Conservation (phyloP, 1,284 basidiomycete genomes). For the Ganoderma leucocontextum region DNA sequence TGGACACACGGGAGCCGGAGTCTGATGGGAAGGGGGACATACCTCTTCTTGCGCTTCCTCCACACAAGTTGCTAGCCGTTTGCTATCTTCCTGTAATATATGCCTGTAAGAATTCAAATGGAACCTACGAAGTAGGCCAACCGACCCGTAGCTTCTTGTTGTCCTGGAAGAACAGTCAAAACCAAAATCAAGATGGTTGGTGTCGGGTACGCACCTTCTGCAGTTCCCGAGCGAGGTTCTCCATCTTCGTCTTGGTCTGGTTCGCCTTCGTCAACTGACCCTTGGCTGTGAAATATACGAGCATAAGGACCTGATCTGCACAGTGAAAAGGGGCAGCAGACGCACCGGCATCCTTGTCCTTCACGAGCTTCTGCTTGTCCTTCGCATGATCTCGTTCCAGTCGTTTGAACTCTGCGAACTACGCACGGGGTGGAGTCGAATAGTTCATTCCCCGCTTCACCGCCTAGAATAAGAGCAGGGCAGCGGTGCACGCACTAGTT, state of each 20-base stretch:
- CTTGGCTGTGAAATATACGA: slow-evolving; percentile 61
- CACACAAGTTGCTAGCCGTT: slow-evolving; percentile 77
- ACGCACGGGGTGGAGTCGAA: not conserved
- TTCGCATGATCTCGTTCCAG: slow-evolving; percentile 86
- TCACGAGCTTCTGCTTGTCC: slow-evolving; percentile 86
- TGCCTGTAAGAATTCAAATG: slow-evolving; percentile 28
- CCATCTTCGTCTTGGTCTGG: slow-evolving; percentile 87
- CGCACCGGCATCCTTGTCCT: slow-evolving; percentile 87
- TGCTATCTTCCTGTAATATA: slow-evolving; percentile 74
- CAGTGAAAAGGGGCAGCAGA: slow-evolving; percentile 18
- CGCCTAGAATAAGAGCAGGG: slow-evolving; percentile 15
- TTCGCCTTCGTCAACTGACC: slow-evolving; percentile 84
- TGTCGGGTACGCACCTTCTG: slow-evolving; percentile 68
- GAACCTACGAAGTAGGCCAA: slow-evolving; percentile 13
- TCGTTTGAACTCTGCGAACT: slow-evolving; percentile 87
- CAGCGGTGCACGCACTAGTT: slow-evolving; percentile 61
- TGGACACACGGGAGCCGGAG: not conserved
- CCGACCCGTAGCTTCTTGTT: slow-evolving; percentile 84
- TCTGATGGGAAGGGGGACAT: slow-evolving; percentile 25
- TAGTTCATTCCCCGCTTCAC: slow-evolving; percentile 7
- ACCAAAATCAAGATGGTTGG: slow-evolving; percentile 21
- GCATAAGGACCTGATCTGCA: not conserved
- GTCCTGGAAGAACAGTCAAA: slow-evolving; percentile 57
- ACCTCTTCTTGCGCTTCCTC: slow-evolving; percentile 86
- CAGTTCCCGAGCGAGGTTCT: slow-evolving; percentile 83